phyloP scores from a whole-genome alignment of 345 rosid species.

The Erucastrum elatum region DNA sequence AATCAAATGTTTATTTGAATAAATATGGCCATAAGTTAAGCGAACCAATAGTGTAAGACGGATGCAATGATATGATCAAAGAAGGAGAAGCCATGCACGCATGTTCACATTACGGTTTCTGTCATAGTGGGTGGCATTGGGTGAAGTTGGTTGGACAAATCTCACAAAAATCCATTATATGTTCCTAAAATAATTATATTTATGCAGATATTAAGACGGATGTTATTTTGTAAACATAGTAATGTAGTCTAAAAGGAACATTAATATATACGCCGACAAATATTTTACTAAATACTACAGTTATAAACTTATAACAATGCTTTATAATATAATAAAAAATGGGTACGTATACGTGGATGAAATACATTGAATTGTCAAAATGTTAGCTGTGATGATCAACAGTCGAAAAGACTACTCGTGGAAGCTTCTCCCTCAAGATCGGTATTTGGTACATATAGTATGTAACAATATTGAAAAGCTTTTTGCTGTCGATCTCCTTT shows the following conservation, averaged over 20 bases:
- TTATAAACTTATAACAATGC: not conserved
- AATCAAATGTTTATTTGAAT: not conserved
- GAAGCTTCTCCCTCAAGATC: constrained; percentile 60
- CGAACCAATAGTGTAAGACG: not conserved
- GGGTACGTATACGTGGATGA: constrained; percentile 4
- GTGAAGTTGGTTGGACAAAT: constrained; percentile 91
- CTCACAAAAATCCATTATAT: constrained; percentile 35
- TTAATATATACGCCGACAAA: constrained; percentile 47
- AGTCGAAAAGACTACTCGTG: constrained; percentile 39
- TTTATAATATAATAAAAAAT: not conserved
- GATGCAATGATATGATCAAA: not conserved
- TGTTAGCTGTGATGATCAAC: constrained; percentile 78
- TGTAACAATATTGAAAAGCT: constrained; percentile 33
- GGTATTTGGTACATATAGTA: constrained; percentile 30
- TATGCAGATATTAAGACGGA: constrained; percentile 35
- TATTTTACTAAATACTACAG: constrained; percentile 24
- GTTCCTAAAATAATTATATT: constrained; percentile 26
- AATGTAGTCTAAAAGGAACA: constrained; percentile 48
- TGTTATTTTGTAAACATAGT: constrained; percentile 26
- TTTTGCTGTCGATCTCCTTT: constrained; percentile 31
- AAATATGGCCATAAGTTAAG: constrained; percentile 6
- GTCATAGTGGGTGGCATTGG: constrained; percentile 85
- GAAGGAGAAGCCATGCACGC: constrained; percentile 31
- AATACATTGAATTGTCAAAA: constrained; percentile 57
- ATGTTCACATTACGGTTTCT: constrained; percentile 44